Base-by-base conservation (phyloP, 306 rosid genomes). In the Urtica urens region DNA sequence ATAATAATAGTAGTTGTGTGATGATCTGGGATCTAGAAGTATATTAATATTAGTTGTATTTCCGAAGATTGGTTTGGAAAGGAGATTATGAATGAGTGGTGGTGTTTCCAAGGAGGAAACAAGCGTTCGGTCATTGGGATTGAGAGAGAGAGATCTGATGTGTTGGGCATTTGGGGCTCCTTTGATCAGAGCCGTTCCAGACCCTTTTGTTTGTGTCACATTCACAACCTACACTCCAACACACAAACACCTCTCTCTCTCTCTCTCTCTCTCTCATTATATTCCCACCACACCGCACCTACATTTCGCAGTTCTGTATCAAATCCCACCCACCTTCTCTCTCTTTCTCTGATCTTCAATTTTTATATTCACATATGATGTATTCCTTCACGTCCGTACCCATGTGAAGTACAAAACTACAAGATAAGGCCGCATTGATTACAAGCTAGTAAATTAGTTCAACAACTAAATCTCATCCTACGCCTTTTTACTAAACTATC, bases 61-160 rank as follows among this genome's bases (percentile, higher is more conserved):
- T n/a, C n/a, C n/a, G n/a, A n/a, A n/a, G n/a, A n/a, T n/a, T n/a
- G n/a, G 50, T 28, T 27, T 46, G 13, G 31, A 31, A 48, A 13
- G 33, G 46, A 13, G 31, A 28, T 3, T 15, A 5, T 11, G n/a
- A 26, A 16, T 0, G 33, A 5, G 67, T 58, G 88, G 79, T 50
- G 86, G 62, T 83, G 96, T 77, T 83, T 81, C 95, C 90, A 63
- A 81, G 81, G 54, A 78, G 96, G 96, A 77, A 81, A 83, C 94
- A 70, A 63, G 65, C 43, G 28, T 20, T 70, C 67, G 78, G 68
- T 55, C 78, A 71, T 78, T 70, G 84, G 87, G 92, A 82, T 35
- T 35, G 33, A 10, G 33, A 28, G 4, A 44, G 46, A 27, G 62
- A 64, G 83, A 75, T 81, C 66, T 62, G 49, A 46, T 66, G 59